These are phyloP conservation scores for Rosa rugosa DNA, from an alignment of 306 rosid species.

Conservation along the genomic window DNA sequence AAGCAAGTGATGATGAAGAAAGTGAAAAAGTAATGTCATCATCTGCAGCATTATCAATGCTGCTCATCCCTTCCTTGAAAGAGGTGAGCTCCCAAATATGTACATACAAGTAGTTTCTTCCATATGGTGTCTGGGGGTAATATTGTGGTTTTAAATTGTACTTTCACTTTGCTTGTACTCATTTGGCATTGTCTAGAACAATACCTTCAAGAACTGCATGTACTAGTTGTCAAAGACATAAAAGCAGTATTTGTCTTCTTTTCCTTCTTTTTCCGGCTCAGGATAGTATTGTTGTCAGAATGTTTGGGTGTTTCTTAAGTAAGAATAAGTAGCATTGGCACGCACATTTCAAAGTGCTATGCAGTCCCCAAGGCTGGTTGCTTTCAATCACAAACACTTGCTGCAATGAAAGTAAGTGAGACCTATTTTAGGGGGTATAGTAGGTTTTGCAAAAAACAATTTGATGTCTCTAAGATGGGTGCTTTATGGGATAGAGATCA, in stretches of 20 bases:
- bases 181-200: background rate
- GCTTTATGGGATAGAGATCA: background rate
- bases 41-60: slow-evolving; percentile 64
- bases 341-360: slow-evolving; percentile 1
- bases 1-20: slow-evolving; percentile 63
- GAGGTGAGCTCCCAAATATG: slow-evolving; percentile 56
- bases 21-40: slow-evolving; percentile 53
- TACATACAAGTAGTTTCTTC: background rate
- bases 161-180: background rate
- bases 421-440: background rate
- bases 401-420: background rate
- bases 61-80: slow-evolving; percentile 86
- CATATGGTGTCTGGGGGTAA: background rate
- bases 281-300: background rate
- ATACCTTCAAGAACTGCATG: background rate
- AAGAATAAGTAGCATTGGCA: background rate
- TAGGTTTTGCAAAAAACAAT: background rate
- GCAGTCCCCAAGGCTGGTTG: background rate
- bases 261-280: background rate
- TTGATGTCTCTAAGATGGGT: background rate
- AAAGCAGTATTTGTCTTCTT: background rate
- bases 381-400: background rate
- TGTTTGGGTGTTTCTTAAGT: background rate
- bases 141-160: background rate
- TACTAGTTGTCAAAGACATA: background rate